Evolutionary conservation across 129 eudicot genomes (phyloP).

Genomic region (Artemisia argyi): DNA sequence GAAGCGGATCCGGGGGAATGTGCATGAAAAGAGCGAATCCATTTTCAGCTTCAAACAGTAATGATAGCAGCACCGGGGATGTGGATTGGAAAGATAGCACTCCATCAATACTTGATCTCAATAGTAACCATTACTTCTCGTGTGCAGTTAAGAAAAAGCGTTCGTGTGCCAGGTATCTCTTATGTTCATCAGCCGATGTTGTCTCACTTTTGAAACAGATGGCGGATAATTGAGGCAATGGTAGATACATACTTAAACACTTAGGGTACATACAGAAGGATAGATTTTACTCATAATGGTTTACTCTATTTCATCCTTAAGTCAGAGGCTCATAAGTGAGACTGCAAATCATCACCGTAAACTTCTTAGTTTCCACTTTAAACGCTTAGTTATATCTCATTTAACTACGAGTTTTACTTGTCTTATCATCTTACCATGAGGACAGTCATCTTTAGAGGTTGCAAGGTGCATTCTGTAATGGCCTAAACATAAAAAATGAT

Average conservation of each 20-base stretch:
- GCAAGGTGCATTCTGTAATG: neutral
- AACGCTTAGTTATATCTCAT: neutral
- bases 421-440: neutral
- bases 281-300: neutral
- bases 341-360: neutral
- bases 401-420: neutral
- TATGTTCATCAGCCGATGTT: constrained; percentile 76
- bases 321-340: neutral
- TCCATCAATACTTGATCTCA: constrained; percentile 71
- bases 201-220: constrained; percentile 53
- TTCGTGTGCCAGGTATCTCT: constrained; percentile 70
- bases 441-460: neutral
- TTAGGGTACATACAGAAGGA: neutral
- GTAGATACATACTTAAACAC: neutral
- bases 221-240: constrained; percentile 26
- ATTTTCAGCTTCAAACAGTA: constrained; percentile 35
- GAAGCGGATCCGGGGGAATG: constrained; percentile 22
- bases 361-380: neutral
- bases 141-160: constrained; percentile 72
- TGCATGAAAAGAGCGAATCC: constrained; percentile 21
- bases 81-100: constrained; percentile 34
- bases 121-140: constrained; percentile 72
- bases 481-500: too few relatives aligned
- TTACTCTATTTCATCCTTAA: neutral
- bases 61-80: constrained; percentile 7